These are phyloP conservation scores for Botrytis elliptica DNA, from an alignment of 2,329 filamentous ascomycete species.

Conservation along the genomic window DNA sequence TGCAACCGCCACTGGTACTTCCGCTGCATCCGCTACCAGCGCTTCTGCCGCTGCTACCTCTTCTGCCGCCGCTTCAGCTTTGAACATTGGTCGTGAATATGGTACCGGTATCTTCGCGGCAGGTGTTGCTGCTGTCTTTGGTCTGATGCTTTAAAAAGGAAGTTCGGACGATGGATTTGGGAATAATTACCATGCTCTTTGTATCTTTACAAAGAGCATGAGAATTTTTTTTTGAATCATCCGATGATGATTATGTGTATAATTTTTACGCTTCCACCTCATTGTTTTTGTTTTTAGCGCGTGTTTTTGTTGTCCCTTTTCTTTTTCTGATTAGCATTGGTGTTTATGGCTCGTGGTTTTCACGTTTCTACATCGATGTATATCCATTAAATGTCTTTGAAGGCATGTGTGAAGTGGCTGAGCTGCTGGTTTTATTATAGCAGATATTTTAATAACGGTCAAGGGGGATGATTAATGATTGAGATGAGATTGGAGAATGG, in stretches of 20 bases:
- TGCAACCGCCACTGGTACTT: conserved; percentile 29
- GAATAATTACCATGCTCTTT: conserved; percentile 15
- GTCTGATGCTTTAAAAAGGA: conserved; percentile 52
- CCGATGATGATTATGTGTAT: conserved; percentile 33
- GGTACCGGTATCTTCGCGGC: conserved; percentile 46
- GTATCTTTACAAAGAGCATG: conserved; percentile 20
- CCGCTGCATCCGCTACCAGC: conserved; percentile 34
- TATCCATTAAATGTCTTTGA: conserved; percentile 10
- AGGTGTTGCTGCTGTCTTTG: conserved; percentile 53
- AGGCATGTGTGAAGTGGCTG: not conserved
- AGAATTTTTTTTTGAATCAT: conserved; percentile 9
- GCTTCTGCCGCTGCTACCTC: conserved; percentile 34
- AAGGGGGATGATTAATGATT: conserved; percentile 15
- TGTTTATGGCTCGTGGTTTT: conserved; percentile 36
- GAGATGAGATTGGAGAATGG: not conserved
- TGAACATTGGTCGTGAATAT: conserved; percentile 45
- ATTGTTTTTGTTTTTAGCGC: conserved; percentile 16
- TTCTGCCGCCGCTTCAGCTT: conserved; percentile 45
- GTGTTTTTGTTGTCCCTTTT: conserved; percentile 1
- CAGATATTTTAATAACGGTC: conserved; percentile 19
- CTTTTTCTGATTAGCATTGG: conserved; percentile 38
- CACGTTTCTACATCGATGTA: conserved; percentile 28
- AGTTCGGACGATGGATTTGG: not conserved
- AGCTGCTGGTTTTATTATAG: conserved; percentile 14
- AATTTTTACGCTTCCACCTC: conserved; percentile 30